Evolutionary conservation across 2,329 filamentous ascomycete genomes (phyloP), one percentile per base, ranked within the genome.

Genomic region (Akanthomyces lecanii): DNA sequence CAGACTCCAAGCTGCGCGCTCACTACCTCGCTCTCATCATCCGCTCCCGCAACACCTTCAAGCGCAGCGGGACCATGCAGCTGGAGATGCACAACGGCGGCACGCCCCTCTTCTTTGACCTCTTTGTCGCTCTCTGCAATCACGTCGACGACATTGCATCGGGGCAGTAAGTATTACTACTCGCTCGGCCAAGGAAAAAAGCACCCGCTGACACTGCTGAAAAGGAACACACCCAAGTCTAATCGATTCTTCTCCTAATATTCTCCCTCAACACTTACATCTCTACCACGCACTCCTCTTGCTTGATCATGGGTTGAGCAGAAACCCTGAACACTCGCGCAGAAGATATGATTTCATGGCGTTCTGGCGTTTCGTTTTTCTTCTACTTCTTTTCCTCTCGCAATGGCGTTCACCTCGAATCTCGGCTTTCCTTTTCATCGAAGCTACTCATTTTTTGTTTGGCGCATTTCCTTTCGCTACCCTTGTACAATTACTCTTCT

Each of bases 11-110:
- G 76, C 82, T 97, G 61, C 85, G 93, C 64, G 92, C 92, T 28
- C 92, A 97, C 76, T 97, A 96, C 70, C 86, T 97, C 44, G 92
- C 93, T 21, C 86, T 97, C 72, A 96, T 97, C 76, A 96, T 97
- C 73, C 88, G 92, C 67, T 91, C 89, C 69, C 86, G 93, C 68
- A 85, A 85, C 72, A 96, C 91, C 2, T 97, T 97, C 78, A 97
- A 96, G 82, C 84, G 91, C 62, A 96, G 92, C 76, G 92, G 92
- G 61, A 97, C 92, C 4, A 96, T 97, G 92, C 93, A 97, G 77
- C 85, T 91, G 68, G 92, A 97, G 79, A 97, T 97, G 92, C 90
- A 90, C 74, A 85, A 86, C 65, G 93, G 93, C 33, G 91, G 91
- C 61, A 90, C 81, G 1, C 84, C 90, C 71, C 81, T 96, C 64